Evolutionary conservation across 139 green algal species (phyloP), one percentile per base, ranked within the genome.

Genomic region (Diplosphaera chodatii): DNA sequence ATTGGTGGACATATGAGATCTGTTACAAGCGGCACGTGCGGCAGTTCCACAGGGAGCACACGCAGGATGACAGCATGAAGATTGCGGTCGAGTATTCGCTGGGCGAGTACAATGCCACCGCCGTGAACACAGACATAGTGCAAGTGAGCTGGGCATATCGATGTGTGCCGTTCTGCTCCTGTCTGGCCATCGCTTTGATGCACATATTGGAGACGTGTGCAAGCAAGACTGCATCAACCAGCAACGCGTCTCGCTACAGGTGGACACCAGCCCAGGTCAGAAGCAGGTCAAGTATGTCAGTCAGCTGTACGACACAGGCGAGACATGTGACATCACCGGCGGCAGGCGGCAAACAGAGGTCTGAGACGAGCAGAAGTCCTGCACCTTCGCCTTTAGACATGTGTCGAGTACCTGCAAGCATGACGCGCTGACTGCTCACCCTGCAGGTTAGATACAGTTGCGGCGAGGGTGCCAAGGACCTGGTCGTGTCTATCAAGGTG

Each of bases 1-100:
- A 88, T 16, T 89, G 89, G 77, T 97, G 92, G 92, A 96, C 88
- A 16, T 97, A 96, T 71, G 91, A 96, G 84, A 32, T 93, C 48
- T 97, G 92, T 83, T 90, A 93, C 75, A 81, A 85, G 67, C 87
- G 91, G 72, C 72, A 86, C 4, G 72, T 89, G 37, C 73, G 85
- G 28, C 92, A 97, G 76, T 96, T 89, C 67, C 84, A 94, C 37
- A 80, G 89, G 70, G 85, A 87, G 34, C 69, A 83, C 22, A 29
- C 20, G 31, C 27, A 32, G 20, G 64, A 27, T n/a, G 23, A 25
- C 41, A 28, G 10, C 41, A 71, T 66, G 2, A 21, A 1, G 1
- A 41, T 34, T 55, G 22, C 63, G n/a, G n/a, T 40, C 0, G 83
- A 90, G 63, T 85, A 90, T 64, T 80, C 80, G 23, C 48, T 92